These are phyloP conservation scores for Trametes pubescens DNA, from an alignment of 1,284 basidiomycete species.

Conservation along the genomic window DNA sequence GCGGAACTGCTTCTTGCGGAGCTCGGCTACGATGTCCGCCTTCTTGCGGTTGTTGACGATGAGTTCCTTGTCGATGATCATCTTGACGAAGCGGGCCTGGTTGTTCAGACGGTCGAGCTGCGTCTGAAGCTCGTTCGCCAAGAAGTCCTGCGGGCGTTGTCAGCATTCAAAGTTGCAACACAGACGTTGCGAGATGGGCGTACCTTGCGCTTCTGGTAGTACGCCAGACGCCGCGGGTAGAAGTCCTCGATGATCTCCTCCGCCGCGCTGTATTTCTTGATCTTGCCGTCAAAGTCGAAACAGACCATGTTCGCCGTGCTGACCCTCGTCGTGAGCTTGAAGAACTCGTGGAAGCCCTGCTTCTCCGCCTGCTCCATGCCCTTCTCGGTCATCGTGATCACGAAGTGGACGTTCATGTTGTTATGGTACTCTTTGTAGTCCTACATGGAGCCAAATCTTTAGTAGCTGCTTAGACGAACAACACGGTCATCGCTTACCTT, in stretches of 20 bases:
- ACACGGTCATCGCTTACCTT: constrained; percentile 54
- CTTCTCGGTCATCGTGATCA: constrained; percentile 83
- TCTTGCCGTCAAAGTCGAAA: constrained; percentile 96
- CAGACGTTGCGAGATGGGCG: constrained; percentile 20
- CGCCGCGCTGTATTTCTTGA: constrained; percentile 91
- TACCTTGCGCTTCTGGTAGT: constrained; percentile 96
- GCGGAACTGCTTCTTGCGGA: constrained; percentile 87
- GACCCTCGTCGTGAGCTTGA: constrained; percentile 88
- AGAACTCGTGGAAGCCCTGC: constrained; percentile 90
- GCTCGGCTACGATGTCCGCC: constrained; percentile 84
- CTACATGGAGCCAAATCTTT: constrained; percentile 48
- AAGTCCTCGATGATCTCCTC: constrained; percentile 97
- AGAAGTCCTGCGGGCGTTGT: constrained; percentile 67
- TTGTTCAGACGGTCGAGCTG: constrained; percentile 91
- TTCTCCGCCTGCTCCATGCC: constrained; percentile 88
- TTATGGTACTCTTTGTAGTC: constrained; percentile 98
- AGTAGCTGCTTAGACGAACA: background rate
- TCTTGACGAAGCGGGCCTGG: constrained; percentile 96
- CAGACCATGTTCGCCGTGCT: constrained; percentile 98
- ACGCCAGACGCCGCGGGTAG: constrained; percentile 88
- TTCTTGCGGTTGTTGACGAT: constrained; percentile 94
- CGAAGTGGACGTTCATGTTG: constrained; percentile 92
- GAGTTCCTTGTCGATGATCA: constrained; percentile 94
- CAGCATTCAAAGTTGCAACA: background rate
- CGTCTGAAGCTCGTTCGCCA: constrained; percentile 86